Base-by-base conservation (phyloP, 495 filamentous ascomycete species). In the Aspergillus asperescens region DNA sequence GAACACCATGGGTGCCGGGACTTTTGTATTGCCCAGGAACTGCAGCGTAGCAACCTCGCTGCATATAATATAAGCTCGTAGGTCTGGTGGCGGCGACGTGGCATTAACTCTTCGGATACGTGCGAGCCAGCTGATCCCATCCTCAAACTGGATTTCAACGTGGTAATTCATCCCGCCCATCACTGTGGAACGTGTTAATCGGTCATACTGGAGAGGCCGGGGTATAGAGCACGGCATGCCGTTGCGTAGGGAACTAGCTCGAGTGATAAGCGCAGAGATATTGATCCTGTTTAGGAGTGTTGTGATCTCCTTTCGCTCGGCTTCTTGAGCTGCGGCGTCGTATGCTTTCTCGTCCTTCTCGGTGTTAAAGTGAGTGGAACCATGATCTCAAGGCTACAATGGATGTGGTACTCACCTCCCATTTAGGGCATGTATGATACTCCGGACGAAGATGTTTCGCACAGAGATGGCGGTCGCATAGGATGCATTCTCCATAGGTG, bases 81-180 rank as follows among this genome's bases (percentile, higher is more conserved):
- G 34, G 22, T 52, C 62, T 25, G 59, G 22, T 7, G 70, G 64
- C 27, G 67, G 66, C 3, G 62, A 66, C 8, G 63, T 61, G n/a
- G 61, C 65, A 23, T 64, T 65, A 20, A 43, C 48, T 40, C 61
- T 55, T 54, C 64, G 61, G 24, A 67, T 60, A 12, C 65, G 57
- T 0, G 60, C 53, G 1, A 67, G 35, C 63, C 62, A 69, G 31
- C 18, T 50, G 23, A 60, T 46, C 20, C 63, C 64, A 55, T 69
- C 63, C 7, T 60, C 53, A 34, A 69, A 67, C 8, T 23, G 34
- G 13, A 67, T 56, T 10, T 65, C 64, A 9, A 67, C 40, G 23
- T 66, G 62, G 38, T 62, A 67, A 40, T 71, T 70, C 61, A 67
- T 71, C 18, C 67, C 66, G 8, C 66, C 66, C 64, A 69, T 72